These are phyloP conservation scores for Claviceps digitariae DNA, from an alignment of 2,329 filamentous ascomycete genomes.

Conservation along the genomic window DNA sequence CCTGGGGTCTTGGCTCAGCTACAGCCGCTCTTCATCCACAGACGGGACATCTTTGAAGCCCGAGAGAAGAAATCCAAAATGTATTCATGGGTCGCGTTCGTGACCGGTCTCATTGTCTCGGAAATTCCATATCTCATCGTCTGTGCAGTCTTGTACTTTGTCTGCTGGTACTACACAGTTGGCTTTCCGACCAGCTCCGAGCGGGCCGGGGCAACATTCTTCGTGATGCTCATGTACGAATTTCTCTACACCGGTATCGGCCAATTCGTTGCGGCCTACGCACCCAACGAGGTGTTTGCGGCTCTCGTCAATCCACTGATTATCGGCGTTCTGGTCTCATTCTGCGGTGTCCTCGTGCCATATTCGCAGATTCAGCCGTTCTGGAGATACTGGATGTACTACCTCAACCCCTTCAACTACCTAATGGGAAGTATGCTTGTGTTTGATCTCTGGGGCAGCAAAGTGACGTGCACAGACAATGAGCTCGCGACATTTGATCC, in stretches of 20 bases:
- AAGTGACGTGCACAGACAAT: slow-evolving; percentile 29
- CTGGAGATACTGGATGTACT: slow-evolving; percentile 56
- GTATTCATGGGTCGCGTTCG: slow-evolving; percentile 46
- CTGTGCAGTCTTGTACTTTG: slow-evolving; percentile 33
- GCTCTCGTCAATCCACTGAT: slow-evolving; percentile 43
- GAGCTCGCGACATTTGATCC: slow-evolving; percentile 42
- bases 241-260: slow-evolving; percentile 48
- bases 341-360: slow-evolving; percentile 64
- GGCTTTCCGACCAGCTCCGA: slow-evolving; percentile 31
- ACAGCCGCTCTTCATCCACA: slow-evolving; percentile 43
- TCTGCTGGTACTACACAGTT: slow-evolving; percentile 45
- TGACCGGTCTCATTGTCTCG: slow-evolving; percentile 35
- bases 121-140: slow-evolving; percentile 32
- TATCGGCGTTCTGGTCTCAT: slow-evolving; percentile 47
- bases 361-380: slow-evolving; percentile 48
- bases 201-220: slow-evolving; percentile 38
- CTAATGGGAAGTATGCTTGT: slow-evolving; percentile 42
- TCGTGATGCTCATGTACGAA: slow-evolving; percentile 45
- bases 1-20: slow-evolving; percentile 45
- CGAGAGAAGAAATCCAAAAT: slow-evolving; percentile 49
- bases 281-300: slow-evolving; percentile 47
- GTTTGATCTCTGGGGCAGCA: slow-evolving; percentile 33
- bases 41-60: slow-evolving; percentile 42
- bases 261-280: slow-evolving; percentile 49
- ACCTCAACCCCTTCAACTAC: slow-evolving; percentile 48